Conservation (phyloP, 202 grass and related monocot species). For the Panicum virgatum region DNA sequence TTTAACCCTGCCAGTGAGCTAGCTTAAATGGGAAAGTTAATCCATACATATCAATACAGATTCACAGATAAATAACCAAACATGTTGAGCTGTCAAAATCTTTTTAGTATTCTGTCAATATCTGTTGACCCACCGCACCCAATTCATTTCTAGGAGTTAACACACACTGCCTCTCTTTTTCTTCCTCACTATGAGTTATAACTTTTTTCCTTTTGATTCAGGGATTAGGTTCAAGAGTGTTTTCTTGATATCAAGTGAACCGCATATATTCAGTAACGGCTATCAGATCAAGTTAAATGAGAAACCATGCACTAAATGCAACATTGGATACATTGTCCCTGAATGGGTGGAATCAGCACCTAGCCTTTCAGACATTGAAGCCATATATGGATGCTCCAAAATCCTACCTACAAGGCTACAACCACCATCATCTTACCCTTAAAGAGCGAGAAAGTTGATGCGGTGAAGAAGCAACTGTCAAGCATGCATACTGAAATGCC, state of each 20-base stretch:
- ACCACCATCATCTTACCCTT: conserved; percentile 70
- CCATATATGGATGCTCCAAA: conserved; percentile 52
- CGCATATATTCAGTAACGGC: conserved; percentile 83
- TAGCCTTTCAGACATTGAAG: conserved; percentile 43
- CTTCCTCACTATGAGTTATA: too few species aligned
- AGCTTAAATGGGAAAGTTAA: not conserved
- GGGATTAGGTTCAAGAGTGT: conserved; percentile 82
- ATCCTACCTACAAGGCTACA: conserved; percentile 54
- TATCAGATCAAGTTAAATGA: conserved; percentile 75
- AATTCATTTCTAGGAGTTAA: not conserved
- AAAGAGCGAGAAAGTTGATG: conserved; percentile 53
- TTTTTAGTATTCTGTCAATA: not conserved
- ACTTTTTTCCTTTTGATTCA: too few species aligned
- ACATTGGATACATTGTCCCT: conserved; percentile 79
- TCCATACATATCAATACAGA: not conserved
- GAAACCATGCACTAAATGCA: conserved; percentile 62
- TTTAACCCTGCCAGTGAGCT: not conserved
- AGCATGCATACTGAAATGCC: conserved; percentile 65
- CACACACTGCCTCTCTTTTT: too few species aligned
- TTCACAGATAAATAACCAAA: not conserved
- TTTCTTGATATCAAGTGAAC: conserved; percentile 64
- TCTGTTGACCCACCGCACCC: not conserved
- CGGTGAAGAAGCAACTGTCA: conserved; percentile 66
- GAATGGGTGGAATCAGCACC: conserved; percentile 59
- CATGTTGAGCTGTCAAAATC: not conserved